Percentiles rank a stretch among this genome's conserved stretches.
Evolutionary conservation across 1,139 yeast genomes (phyloP).

Genomic region (Suhomyces terraborum): DNA sequence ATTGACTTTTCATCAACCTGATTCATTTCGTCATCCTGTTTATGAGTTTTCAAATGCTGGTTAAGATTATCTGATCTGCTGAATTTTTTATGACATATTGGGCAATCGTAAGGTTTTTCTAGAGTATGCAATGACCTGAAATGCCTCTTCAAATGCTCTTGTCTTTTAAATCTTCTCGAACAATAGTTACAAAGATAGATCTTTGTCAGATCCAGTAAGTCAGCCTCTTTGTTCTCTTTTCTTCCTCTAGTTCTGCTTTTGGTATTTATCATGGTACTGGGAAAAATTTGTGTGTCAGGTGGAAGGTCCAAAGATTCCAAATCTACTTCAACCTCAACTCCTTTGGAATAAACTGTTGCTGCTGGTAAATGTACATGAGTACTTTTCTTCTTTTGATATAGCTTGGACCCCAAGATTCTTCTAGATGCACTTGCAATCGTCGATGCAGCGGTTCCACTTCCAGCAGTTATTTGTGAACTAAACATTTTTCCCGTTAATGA

Average conservation of each 20-base stretch:
- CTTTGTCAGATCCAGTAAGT: constrained; percentile 43
- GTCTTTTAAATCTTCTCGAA: constrained; percentile 67
- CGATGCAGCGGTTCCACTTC: constrained; percentile 14
- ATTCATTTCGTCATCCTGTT: constrained; percentile 33
- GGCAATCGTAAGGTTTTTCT: constrained; percentile 74
- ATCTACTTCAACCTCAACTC: constrained; percentile 46
- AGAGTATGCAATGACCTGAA: constrained; percentile 72
- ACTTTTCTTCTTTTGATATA: constrained; percentile 28
- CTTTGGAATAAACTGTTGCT: constrained; percentile 32
- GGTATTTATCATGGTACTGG: constrained; percentile 36
- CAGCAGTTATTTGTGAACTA: neutral
- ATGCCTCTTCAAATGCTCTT: constrained; percentile 79
- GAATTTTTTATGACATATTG: constrained; percentile 69
- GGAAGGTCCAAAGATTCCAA: constrained; percentile 46
- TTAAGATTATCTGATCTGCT: constrained; percentile 75
- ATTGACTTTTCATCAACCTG: constrained; percentile 3
- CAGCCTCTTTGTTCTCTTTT: constrained; percentile 51
- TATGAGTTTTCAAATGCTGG: constrained; percentile 75
- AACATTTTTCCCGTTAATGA: neutral
- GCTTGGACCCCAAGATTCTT: constrained; percentile 42
- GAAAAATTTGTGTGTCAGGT: constrained; percentile 41
- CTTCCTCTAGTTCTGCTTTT: constrained; percentile 47
- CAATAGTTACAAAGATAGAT: constrained; percentile 52
- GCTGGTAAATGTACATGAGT: constrained; percentile 20
- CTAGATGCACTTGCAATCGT: constrained; percentile 42